Evolutionary conservation across 352 stramenopile genomes (phyloP).

Genomic region (Globisporangium nagaii): DNA sequence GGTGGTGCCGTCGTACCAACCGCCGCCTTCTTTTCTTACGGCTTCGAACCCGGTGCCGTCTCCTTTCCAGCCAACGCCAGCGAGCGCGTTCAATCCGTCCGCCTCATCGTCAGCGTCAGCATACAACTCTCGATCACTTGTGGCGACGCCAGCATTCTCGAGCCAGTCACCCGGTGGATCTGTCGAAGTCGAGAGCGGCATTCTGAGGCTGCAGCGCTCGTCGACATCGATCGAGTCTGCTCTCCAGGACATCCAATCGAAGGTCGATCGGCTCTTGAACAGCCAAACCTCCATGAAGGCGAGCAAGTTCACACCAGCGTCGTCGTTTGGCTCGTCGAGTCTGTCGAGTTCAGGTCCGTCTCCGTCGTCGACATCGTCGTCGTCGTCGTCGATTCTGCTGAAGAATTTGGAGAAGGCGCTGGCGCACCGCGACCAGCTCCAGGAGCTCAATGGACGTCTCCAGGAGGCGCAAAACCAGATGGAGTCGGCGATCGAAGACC

Average conservation of each 20-base stretch:
- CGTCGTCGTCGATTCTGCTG: constrained; percentile 34
- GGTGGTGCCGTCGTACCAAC: constrained; percentile 7
- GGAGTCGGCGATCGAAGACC: constrained; percentile 51
- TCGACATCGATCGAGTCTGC: constrained; percentile 76
- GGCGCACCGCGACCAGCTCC: constrained; percentile 54
- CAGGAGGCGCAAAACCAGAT: constrained; percentile 44
- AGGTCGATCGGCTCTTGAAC: constrained; percentile 74
- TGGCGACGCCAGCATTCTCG: constrained; percentile 25
- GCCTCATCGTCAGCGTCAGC: background rate
- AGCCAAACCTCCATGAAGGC: constrained; percentile 42
- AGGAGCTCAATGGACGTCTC: constrained; percentile 44
- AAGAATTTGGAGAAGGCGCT: constrained; percentile 80
- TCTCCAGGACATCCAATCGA: constrained; percentile 69
- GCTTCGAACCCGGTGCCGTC: background rate
- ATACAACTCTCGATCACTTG: constrained; percentile 11
- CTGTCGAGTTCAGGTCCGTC: constrained; percentile 16
- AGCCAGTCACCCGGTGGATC: constrained; percentile 11
- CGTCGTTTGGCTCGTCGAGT: constrained; percentile 14
- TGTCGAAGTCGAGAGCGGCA: constrained; percentile 51
- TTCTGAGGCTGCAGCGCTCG: constrained; percentile 66
- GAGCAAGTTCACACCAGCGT: constrained; percentile 26
- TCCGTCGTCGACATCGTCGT: constrained; percentile 19
- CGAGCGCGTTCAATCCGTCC: constrained; percentile 4
- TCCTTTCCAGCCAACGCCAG: background rate
- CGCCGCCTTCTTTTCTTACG: constrained; percentile 1